phyloP scores from a whole-genome alignment of 2,329 filamentous ascomycete genomes.

The Aspergillus floridensis region DNA sequence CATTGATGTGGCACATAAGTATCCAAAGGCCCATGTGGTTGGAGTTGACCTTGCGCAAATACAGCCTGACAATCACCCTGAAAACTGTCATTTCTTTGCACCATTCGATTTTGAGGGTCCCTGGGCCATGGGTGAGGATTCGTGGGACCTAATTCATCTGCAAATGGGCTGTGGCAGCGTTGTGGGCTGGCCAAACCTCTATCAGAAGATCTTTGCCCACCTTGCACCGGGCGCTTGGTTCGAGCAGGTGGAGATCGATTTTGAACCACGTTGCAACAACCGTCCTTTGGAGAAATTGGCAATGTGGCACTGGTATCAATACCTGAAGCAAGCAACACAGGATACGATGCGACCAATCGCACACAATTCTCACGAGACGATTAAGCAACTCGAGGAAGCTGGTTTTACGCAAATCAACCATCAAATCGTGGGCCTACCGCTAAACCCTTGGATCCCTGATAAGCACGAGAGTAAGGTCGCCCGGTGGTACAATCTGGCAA shows the following conservation, averaged over 20 bases:
- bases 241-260: slow-evolving; percentile 89
- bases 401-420: slow-evolving; percentile 81
- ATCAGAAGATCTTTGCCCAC: slow-evolving; percentile 69
- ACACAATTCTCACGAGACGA: slow-evolving; percentile 58
- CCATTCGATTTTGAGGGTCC: slow-evolving; percentile 75
- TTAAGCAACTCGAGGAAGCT: slow-evolving; percentile 61
- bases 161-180: slow-evolving; percentile 78
- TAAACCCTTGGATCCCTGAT: slow-evolving; percentile 70
- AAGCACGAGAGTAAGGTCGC: slow-evolving; percentile 66
- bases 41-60: slow-evolving; percentile 63
- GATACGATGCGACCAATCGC: slow-evolving; percentile 63
- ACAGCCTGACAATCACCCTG: slow-evolving; percentile 67
- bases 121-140: slow-evolving; percentile 66
- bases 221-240: slow-evolving; percentile 74
- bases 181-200: slow-evolving; percentile 70
- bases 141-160: slow-evolving; percentile 81
- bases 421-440: slow-evolving; percentile 64
- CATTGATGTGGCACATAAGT: slow-evolving; percentile 75
- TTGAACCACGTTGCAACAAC: slow-evolving; percentile 69
- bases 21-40: slow-evolving; percentile 57
- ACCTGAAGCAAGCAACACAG: slow-evolving; percentile 66
- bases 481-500: slow-evolving; percentile 77
- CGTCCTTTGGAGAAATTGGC: slow-evolving; percentile 56
- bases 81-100: slow-evolving; percentile 63
- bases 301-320: slow-evolving; percentile 67